Evolutionary conservation across 352 stramenopile species (phyloP), one percentile per base, ranked within the genome.

Genomic region (Pythium brassicae): DNA sequence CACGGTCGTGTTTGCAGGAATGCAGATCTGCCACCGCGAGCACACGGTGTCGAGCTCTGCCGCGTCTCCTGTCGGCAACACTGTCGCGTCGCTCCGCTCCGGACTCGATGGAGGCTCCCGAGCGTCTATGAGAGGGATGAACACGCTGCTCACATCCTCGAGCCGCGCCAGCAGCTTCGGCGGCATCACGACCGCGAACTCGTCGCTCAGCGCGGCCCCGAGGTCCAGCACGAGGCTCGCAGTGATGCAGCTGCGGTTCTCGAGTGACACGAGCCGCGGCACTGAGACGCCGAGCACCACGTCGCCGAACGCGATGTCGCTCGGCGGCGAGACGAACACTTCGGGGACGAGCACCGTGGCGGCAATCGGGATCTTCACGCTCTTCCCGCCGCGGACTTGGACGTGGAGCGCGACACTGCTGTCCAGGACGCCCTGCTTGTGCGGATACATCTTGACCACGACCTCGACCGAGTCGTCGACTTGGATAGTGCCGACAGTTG

Each of bases 221-320:
- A 98, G 60, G 55, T 97, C 83, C 2, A 97, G 62, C 1, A 83
- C n/a, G 5, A 97, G 65, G 19, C 68, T 78, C 0, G 91, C 86
- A 0, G 83, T 20, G n/a, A 97, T 96, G 11, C 61, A 59, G 23
- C 80, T 89, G 29, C 73, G 68, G 59, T 98, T 98, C 29, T 82
- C 71, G 2, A 98, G 39, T 0, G 81, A 78, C 1, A 98, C 42
- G 0, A 80, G 55, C 0, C 73, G 71, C 7, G 76, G 76, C 0
- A 89, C 74, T 0, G 71, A 80, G 3, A 88, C 83, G 5, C 89
- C 91, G 11, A 97, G 61, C 9, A 93, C 78, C 7, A 96, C 78
- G 23, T 83, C 73, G 20, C 78, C 88, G 60, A 96, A 97, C n/a
- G 87, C 79, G 29, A 91, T 55, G 0, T 53, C 51, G 0, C 63